phyloP scores from a whole-genome alignment of 495 filamentous ascomycete species.

The Talaromyces trachyspermus region DNA sequence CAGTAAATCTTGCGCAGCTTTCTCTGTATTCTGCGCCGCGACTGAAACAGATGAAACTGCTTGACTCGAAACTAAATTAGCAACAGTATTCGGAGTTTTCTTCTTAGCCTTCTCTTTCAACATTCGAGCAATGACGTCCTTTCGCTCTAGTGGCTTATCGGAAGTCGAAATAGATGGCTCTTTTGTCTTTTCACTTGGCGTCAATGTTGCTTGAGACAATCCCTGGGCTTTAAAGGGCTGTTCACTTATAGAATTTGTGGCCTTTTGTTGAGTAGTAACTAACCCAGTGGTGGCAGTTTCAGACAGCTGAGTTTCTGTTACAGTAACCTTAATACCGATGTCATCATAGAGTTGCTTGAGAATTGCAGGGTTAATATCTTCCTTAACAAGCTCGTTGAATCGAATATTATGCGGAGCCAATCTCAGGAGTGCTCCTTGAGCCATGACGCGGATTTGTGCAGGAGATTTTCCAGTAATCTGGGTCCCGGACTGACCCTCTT shows the following conservation, averaged over 20 bases:
- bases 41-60: slow-evolving; percentile 24
- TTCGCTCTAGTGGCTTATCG: slow-evolving; percentile 56
- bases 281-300: background rate
- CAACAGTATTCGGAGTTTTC: slow-evolving; percentile 9
- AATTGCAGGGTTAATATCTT: slow-evolving; percentile 59
- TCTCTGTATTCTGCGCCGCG: slow-evolving; percentile 7
- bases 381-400: slow-evolving; percentile 60
- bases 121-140: slow-evolving; percentile 68
- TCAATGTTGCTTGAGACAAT: slow-evolving; percentile 6
- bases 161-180: background rate
- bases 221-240: slow-evolving; percentile 4
- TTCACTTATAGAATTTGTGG: slow-evolving; percentile 3
- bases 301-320: background rate
- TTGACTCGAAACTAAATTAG: slow-evolving; percentile 10
- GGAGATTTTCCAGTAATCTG: slow-evolving; percentile 14
- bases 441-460: slow-evolving; percentile 54
- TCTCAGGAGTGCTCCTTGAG: slow-evolving; percentile 59
- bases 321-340: slow-evolving; percentile 45
- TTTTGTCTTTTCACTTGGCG: background rate
- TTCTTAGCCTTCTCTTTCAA: slow-evolving; percentile 50
- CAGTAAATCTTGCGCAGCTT: slow-evolving; percentile 15
- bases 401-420: slow-evolving; percentile 58
- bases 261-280: background rate
- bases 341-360: slow-evolving; percentile 59
- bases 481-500: background rate